phyloP scores from a whole-genome alignment of 2,329 filamentous ascomycete species.

The Thelonectria rubi region DNA sequence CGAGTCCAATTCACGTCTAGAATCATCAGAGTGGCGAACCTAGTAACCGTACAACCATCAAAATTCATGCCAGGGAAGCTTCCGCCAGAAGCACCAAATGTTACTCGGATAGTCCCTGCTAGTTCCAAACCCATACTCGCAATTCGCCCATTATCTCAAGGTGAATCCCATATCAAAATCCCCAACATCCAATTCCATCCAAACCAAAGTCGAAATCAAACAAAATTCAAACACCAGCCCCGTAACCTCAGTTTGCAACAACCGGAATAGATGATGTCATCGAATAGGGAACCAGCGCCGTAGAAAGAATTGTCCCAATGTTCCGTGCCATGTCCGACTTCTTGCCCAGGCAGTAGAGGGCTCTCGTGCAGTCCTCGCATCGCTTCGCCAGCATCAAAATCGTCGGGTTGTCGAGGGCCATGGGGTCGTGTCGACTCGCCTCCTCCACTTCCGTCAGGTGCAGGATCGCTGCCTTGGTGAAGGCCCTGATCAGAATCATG shows the following conservation, averaged over 20 bases:
- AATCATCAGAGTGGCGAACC: neutral
- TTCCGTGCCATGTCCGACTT: conserved; percentile 60
- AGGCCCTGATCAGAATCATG: conserved; percentile 61
- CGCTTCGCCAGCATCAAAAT: conserved; percentile 45
- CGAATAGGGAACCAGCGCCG: conserved; percentile 40
- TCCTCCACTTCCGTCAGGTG: conserved; percentile 49
- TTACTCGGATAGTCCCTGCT: conserved; percentile 6
- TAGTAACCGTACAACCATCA: neutral
- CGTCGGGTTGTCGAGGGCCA: conserved; percentile 34
- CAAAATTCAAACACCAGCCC: conserved; percentile 8
- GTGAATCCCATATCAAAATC: conserved; percentile 2
- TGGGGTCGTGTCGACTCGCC: conserved; percentile 39
- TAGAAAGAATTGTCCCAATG: conserved; percentile 40
- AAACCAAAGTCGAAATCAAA: conserved; percentile 1
- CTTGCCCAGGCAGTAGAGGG: conserved; percentile 62
- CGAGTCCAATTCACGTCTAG: neutral
- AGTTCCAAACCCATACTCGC: conserved; percentile 1
- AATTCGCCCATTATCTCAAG: conserved; percentile 14
- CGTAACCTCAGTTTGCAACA: conserved; percentile 29
- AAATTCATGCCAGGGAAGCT: conserved; percentile 14
- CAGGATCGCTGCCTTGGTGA: conserved; percentile 56
- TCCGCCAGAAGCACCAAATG: conserved; percentile 8
- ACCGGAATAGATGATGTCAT: conserved; percentile 32
- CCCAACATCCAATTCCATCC: conserved; percentile 16
- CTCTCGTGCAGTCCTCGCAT: conserved; percentile 60